Base-by-base conservation (phyloP, 108 stramenopile genomes). In the Ochromonas danica region DNA sequence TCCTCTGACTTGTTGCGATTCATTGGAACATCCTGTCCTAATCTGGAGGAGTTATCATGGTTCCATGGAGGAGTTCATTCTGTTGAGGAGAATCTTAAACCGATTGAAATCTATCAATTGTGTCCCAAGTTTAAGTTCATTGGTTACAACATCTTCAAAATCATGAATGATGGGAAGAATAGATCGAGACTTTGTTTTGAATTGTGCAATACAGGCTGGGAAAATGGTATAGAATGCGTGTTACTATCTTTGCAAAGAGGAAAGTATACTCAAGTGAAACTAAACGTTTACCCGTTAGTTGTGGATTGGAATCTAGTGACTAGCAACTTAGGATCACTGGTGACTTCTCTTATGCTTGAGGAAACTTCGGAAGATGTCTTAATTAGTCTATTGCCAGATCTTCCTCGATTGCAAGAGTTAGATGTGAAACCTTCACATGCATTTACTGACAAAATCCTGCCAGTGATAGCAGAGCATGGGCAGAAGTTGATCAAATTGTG, bases 401-500 rank as follows among this genome's bases (percentile, higher is more conserved):
- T n/a, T n/a, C n/a, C n/a, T n/a, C n/a, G n/a, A n/a, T n/a, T n/a
- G n/a, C n/a, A n/a, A n/a, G n/a, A n/a, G n/a, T n/a, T n/a, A n/a
- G n/a, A n/a, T n/a, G n/a, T n/a, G 51, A 57, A 57, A 57, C 51
- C 51, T 57, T 57, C 51, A 57, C 51, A 57, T 57, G 51, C 51
- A 57, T 57, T 57, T 57, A 57, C 51, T 57, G 51, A 57, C 51
- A 57, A 57, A 57, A 57, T 57, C 51, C 51, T n/a, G n/a, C n/a
- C n/a, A n/a, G n/a, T n/a, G n/a, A n/a, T n/a, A n/a, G n/a, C n/a
- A n/a, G n/a, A n/a, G n/a, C n/a, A n/a, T n/a, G n/a, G n/a, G n/a
- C n/a, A n/a, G n/a, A n/a, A n/a, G n/a, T n/a, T n/a, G n/a, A 57
- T 57, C 51, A 57, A 57, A 57, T 57, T 57, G 51, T 57, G 51